These are phyloP conservation scores for Tetracladium maxilliforme DNA, from an alignment of 2,329 filamentous ascomycete genomes.

Conservation along the genomic window DNA sequence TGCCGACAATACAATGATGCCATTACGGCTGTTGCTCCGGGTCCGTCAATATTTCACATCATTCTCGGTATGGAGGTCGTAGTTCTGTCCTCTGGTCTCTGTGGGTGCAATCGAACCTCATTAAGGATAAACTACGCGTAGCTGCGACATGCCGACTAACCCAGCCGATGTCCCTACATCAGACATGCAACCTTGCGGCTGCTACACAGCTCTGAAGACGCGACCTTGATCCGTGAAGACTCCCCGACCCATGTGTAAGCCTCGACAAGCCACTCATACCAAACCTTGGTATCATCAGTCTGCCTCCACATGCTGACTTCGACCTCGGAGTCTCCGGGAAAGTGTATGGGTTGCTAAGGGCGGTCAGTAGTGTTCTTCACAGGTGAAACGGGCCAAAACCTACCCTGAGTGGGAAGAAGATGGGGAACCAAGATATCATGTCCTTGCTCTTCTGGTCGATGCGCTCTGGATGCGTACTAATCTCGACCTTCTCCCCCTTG, in stretches of 20 bases:
- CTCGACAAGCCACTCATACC: slow-evolving; percentile 98
- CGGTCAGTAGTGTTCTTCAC: slow-evolving; percentile 5
- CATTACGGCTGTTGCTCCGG: too few species aligned
- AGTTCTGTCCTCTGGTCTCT: too few species aligned
- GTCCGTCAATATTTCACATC: too few species aligned
- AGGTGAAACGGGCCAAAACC: slow-evolving; percentile 11
- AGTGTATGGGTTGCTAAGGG: slow-evolving; percentile 62
- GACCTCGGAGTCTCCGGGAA: slow-evolving; percentile 72
- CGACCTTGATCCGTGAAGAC: slow-evolving; percentile 49
- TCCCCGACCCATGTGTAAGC: slow-evolving; percentile 54
- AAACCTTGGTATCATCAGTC: slow-evolving; percentile 89
- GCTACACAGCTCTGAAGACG: slow-evolving; percentile 50
- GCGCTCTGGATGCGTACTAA: slow-evolving; percentile 83
- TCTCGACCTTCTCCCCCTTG: slow-evolving; percentile 51
- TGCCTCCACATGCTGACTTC: slow-evolving; percentile 92
- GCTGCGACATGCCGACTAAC: too few species aligned
- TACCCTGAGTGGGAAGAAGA: slow-evolving; percentile 93
- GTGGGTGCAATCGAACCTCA: too few species aligned
- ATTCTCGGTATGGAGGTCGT: too few species aligned
- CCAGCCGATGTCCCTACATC: too few species aligned
- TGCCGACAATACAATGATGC: too few species aligned
- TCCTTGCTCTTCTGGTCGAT: slow-evolving; percentile 89
- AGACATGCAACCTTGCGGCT: slow-evolving; percentile 56
- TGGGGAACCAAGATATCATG: slow-evolving; percentile 99
- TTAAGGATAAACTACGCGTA: too few species aligned